Base-by-base conservation (phyloP, 768 basidiomycete genomes). In the Agaricus sinodeliciosus region DNA sequence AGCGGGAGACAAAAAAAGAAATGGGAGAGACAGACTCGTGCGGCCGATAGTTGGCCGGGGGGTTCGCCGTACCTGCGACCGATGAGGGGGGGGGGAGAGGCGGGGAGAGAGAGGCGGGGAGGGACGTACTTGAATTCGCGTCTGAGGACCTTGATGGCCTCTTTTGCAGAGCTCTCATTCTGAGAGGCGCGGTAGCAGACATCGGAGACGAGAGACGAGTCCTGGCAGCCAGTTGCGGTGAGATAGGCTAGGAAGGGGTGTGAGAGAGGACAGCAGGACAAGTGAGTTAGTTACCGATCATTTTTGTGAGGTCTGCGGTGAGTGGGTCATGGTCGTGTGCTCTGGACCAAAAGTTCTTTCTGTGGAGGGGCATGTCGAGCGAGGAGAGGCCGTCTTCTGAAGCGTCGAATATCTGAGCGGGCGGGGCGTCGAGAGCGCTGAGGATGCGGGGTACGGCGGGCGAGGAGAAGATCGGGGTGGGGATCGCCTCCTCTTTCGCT, bases 181-280 rank as follows among this genome's bases (percentile, higher is more conserved):
- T 78, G 67, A 0, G 87, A 88, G 3, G 89, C 87, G 31, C 88
- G 75, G 49, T 95, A 92, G 60, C 89, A 93, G 13, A 94, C 87
- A 49, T 92, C 90, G 46, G 92, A 73, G 0, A 94, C 86, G 27
- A 91, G 76, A 0, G 77, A 67, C 85, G 88, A 90, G 62, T 92
- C 87, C 63, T 92, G 89, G 3, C 89, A 85, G 0, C 84, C 76
- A 0, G 86, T 89, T 0, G 86, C 87, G 1, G 87, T 85, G 13
- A 90, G 71, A 60, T 78, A 89, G 0, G 85, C 87, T 89, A 43
- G 11, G n/a, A 26, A 28, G 26, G 25, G 31, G 47, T 18, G 48
- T 39, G 31, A 7, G 19, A n/a, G 13, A 54, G 15, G 52, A 45
- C 22, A 42, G 19, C n/a, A n/a, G n/a, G n/a, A n/a, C n/a, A n/a